Evolutionary conservation across 768 basidiomycete species (phyloP), one percentile per base, ranked within the genome.

Genomic region (Gloeophyllum trabeum): DNA sequence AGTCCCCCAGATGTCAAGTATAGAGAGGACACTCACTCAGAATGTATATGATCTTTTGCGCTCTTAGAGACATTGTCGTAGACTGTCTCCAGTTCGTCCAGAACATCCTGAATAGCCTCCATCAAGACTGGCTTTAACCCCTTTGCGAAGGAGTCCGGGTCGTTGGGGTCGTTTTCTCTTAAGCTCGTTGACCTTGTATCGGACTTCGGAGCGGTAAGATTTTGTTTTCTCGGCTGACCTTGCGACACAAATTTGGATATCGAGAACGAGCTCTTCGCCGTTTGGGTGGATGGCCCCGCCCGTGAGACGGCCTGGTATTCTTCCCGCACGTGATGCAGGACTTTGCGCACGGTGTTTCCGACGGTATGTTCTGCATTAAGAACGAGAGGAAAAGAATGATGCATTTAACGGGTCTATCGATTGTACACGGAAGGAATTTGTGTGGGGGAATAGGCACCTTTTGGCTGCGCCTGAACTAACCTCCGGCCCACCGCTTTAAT

Each of bases 51-150:
- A 58, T 96, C 92, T 61, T 79, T 85, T 2, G 93, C 90, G 51
- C 86, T 88, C 66, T 88, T 94, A 6, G 88, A 86, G 16, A 98
- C 82, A 52, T 84, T 92, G 51, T 96, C 88, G 51, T 97, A 90
- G 1, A 94, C 93, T 2, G 88, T 92, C 58, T 96, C 93, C 26
- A 99, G 68, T 60, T 99, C 96, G 50, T 96, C 91, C 35, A 96
- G 70, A 14, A 97, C 87, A 55, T 97, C 94, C 55, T 94, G 86
- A 40, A 99, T 93, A 5, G 92, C 96, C 60, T 96, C 91, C 73
- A 97, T 90, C 42, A 99, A 70, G 1, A 96, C 83, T 2, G 94
- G 94, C 62, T 93, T 96, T 40, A 98, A 59, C 25, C 74, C 75
- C 30, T 70, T 65, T 6, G 86, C 79, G 53, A 88, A 86, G 13